phyloP scores from a whole-genome alignment of 495 filamentous ascomycete species.

The Echria macrotheca region DNA sequence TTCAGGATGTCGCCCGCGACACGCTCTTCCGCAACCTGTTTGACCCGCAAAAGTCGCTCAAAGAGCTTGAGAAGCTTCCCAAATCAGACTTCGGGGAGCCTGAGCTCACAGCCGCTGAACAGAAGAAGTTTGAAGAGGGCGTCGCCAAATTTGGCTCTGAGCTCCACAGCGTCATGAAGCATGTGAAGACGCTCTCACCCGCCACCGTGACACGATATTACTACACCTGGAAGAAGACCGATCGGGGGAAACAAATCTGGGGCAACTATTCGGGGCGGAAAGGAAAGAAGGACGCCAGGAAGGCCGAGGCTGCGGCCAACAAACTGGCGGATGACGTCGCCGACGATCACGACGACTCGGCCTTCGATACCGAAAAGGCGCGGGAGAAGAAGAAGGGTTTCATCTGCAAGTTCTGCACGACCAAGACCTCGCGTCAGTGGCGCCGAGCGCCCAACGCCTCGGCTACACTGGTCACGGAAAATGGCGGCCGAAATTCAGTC shows the following conservation, averaged over 20 bases:
- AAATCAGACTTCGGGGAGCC: conserved; percentile 82
- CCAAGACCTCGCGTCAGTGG: conserved; percentile 80
- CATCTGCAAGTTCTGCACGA: conserved; percentile 89
- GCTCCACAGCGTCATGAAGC: conserved; percentile 71
- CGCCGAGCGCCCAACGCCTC: conserved; percentile 80
- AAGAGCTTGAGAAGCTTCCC: conserved; percentile 58
- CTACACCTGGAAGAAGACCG: conserved; percentile 97
- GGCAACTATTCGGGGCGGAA: conserved; percentile 78
- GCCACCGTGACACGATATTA: conserved; percentile 85
- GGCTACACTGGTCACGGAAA: conserved; percentile 63
- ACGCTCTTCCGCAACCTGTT: conserved; percentile 67
- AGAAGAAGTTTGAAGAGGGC: conserved; percentile 87
- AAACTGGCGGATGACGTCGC: conserved; percentile 89
- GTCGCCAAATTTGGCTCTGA: conserved; percentile 91
- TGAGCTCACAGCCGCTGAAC: conserved; percentile 67
- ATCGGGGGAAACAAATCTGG: conserved; percentile 81
- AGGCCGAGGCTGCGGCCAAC: conserved; percentile 57
- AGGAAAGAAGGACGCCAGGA: conserved; percentile 75
- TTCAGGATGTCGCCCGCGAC: conserved; percentile 79
- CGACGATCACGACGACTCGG: conserved; percentile 90
- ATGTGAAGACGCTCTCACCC: conserved; percentile 74
- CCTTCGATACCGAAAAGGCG: conserved; percentile 90
- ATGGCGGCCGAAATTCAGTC: conserved; percentile 51
- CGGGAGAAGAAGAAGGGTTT: conserved; percentile 71
- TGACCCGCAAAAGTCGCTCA: conserved; percentile 65